A percentile compares a stretch with the other conserved stretches of the same genome.
phyloP scores from a whole-genome alignment of 2,329 filamentous ascomycete species.

The Botrytis hyacinthi region DNA sequence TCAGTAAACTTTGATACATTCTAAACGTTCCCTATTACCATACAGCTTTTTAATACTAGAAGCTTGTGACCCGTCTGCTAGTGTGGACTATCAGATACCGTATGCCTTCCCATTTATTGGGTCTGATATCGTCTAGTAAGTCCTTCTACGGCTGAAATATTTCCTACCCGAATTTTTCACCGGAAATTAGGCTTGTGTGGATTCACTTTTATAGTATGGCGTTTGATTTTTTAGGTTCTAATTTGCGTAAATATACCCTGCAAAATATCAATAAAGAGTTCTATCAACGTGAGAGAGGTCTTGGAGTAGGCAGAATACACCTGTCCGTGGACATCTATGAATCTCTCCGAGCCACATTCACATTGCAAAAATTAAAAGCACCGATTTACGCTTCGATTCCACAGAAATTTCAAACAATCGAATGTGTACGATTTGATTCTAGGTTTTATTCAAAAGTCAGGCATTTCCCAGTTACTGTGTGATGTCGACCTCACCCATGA shows the following conservation, averaged over 20 bases:
- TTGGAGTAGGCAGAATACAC: background rate
- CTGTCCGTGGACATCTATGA: no score
- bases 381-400: background rate
- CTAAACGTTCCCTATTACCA: background rate
- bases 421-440: accelerated
- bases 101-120: background rate
- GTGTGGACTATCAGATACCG: background rate
- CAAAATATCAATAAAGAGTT: background rate
- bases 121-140: background rate
- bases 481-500: accelerated
- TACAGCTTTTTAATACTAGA: background rate
- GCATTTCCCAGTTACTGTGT: background rate
- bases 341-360: accelerated
- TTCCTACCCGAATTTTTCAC: background rate
- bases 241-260: background rate
- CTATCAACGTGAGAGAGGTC: background rate
- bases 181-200: no score
- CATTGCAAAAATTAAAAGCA: background rate
- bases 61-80: background rate
- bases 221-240: background rate
- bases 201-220: accelerated
- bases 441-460: background rate
- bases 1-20: background rate
- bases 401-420: accelerated
- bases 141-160: background rate